phyloP scores from a whole-genome alignment of 306 rosid species.

The Benincasa hispida region DNA sequence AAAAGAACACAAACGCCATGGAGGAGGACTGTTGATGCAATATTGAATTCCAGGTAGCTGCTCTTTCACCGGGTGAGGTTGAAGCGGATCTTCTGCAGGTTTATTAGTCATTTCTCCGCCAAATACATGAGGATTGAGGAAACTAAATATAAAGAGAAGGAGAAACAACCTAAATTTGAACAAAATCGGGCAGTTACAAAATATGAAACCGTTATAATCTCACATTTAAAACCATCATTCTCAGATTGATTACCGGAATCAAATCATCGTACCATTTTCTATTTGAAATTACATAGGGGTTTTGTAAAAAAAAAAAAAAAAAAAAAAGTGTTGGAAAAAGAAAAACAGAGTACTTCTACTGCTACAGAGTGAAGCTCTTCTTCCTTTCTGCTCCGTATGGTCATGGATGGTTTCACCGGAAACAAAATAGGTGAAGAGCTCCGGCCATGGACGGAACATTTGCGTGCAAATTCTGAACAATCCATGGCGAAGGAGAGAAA shows the following conservation, averaged over 20 bases:
- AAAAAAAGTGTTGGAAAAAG: background rate
- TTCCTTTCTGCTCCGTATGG: background rate
- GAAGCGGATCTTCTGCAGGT: conserved; percentile 20
- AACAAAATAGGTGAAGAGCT: too few relatives aligned
- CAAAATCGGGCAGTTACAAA: background rate
- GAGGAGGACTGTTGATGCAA: conserved; percentile 75
- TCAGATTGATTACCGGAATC: background rate
- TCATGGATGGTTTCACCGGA: background rate
- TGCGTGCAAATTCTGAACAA: background rate
- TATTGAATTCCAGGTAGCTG: conserved; percentile 64
- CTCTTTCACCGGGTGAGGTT: conserved; percentile 41
- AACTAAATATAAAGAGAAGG: background rate
- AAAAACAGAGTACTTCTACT: too few relatives aligned
- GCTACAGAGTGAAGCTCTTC: background rate
- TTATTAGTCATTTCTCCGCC: conserved; percentile 12
- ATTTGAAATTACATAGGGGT: background rate
- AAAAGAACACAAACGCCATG: conserved; percentile 41
- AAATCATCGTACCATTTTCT: background rate
- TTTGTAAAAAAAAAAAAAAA: background rate
- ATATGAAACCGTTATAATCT: background rate
- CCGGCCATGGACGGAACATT: background rate
- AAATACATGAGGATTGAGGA: background rate
- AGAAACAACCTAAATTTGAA: background rate
- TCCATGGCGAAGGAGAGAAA: background rate
- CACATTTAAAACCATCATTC: background rate